A percentile compares a stretch with the other conserved stretches of the same genome.
phyloP scores from a whole-genome alignment of 2,329 filamentous ascomycete genomes.

The Fusarium napiforme region DNA sequence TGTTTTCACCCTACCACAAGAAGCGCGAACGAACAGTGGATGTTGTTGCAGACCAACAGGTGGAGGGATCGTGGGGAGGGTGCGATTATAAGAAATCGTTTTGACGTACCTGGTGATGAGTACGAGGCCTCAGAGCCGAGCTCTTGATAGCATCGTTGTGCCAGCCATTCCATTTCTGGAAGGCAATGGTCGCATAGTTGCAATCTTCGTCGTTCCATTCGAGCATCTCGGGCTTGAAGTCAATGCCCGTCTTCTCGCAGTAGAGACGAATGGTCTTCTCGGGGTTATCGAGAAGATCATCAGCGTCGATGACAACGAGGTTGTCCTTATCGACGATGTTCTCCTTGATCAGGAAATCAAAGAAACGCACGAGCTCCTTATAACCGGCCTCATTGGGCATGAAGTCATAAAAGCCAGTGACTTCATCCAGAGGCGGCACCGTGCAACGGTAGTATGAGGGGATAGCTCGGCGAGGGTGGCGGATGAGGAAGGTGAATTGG shows the following conservation, averaged over 20 bases:
- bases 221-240: constrained; percentile 82
- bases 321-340: constrained; percentile 77
- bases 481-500: constrained; percentile 97
- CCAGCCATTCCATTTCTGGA: constrained; percentile 98
- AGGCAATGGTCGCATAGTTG: constrained; percentile 77
- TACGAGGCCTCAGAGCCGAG: constrained; percentile 76
- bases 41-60: constrained; percentile 40
- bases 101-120: constrained; percentile 67
- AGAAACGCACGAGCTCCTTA: constrained; percentile 83
- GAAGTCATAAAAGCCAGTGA: constrained; percentile 89
- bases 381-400: constrained; percentile 91
- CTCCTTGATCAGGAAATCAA: constrained; percentile 81
- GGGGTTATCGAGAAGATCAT: constrained; percentile 90
- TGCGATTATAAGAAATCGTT: constrained; percentile 27
- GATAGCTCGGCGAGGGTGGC: constrained; percentile 90
- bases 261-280: constrained; percentile 79
- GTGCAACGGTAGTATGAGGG: constrained; percentile 96
- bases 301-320: constrained; percentile 91
- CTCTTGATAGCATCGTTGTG: constrained; percentile 94
- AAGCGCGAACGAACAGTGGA: constrained; percentile 31
- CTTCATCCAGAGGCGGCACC: constrained; percentile 81
- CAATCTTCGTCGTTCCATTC: constrained; percentile 83
- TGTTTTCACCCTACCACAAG: constrained; percentile 37
- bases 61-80: constrained; percentile 16
- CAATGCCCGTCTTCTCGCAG: constrained; percentile 82